A percentile compares a stretch with the other conserved stretches of the same genome.
phyloP scores from a whole-genome alignment of 1,284 basidiomycete species.

The Puccinia hordei region DNA sequence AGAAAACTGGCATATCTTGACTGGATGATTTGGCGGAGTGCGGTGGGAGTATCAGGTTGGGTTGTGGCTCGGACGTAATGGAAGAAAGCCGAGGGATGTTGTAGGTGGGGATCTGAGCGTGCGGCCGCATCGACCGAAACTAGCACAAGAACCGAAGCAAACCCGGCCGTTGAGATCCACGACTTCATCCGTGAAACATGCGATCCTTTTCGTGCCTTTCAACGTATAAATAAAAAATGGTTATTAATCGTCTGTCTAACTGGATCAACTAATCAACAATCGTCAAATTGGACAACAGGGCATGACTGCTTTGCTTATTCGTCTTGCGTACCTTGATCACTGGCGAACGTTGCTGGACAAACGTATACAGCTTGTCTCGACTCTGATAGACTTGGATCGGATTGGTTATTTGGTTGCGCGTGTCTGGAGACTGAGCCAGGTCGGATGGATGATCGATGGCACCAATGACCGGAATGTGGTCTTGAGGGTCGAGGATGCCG shows the following conservation, averaged over 20 bases:
- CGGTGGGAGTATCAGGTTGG: not conserved
- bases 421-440: not conserved
- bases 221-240: not conserved
- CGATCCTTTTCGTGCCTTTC: not conserved
- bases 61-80: not conserved
- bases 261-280: not conserved
- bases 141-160: slow-evolving; percentile 25
- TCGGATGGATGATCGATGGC: not conserved
- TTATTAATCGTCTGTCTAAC: not conserved
- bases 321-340: slow-evolving; percentile 14
- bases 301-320: not conserved
- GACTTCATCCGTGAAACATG: not conserved
- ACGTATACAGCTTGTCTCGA: not conserved
- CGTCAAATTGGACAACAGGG: not conserved
- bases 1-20: not conserved
- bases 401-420: not conserved
- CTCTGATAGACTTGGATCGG: slow-evolving; percentile 40
- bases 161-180: slow-evolving; percentile 14
- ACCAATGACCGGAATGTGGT: slow-evolving; percentile 35
- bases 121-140: slow-evolving; percentile 26
- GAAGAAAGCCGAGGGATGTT: not conserved
- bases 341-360: slow-evolving; percentile 38
- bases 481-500: slow-evolving; percentile 18
- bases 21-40: not conserved
- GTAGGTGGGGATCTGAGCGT: slow-evolving; percentile 12